A percentile compares a stretch with the other conserved stretches of the same genome.
Conservation (phyloP, 2,329 filamentous ascomycete species). For the Cercospora canescens region DNA sequence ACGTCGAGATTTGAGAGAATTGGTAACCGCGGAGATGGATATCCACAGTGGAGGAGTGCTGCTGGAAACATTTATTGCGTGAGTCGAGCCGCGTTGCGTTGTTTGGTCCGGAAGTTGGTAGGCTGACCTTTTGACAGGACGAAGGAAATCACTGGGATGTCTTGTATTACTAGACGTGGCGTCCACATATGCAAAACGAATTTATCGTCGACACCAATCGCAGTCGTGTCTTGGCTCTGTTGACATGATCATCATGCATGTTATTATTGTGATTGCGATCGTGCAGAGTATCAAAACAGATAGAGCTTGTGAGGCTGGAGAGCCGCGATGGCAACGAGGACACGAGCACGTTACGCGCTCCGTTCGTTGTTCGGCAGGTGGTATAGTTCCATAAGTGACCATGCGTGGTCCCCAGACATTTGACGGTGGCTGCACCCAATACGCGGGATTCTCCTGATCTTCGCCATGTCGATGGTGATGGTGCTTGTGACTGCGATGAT, state of each 20-base stretch:
- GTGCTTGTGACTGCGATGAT: background rate
- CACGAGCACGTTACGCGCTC: background rate
- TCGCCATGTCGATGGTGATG: background rate
- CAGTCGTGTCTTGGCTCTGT: background rate
- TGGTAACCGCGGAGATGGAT: conserved; percentile 5
- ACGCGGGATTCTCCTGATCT: background rate
- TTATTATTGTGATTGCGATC: background rate
- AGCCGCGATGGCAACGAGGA: background rate
- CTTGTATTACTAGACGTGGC: conserved; percentile 4
- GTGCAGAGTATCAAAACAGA: background rate
- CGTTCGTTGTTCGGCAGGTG: background rate
- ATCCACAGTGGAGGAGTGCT: conserved; percentile 10
- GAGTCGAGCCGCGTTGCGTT: background rate
- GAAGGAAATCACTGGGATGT: conserved; percentile 15
- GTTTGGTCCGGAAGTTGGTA: background rate
- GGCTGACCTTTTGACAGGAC: background rate
- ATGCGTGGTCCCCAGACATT: background rate
- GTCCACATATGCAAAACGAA: background rate
- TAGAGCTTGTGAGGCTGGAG: background rate
- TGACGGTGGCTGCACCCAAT: background rate
- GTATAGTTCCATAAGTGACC: background rate
- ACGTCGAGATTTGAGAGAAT: conserved; percentile 8
- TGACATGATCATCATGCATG: background rate
- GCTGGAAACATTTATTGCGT: conserved; percentile 14
- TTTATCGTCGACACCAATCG: background rate